Evolutionary conservation across 805 yeast species (phyloP).

Genomic region (Pichia paraexigua): DNA sequence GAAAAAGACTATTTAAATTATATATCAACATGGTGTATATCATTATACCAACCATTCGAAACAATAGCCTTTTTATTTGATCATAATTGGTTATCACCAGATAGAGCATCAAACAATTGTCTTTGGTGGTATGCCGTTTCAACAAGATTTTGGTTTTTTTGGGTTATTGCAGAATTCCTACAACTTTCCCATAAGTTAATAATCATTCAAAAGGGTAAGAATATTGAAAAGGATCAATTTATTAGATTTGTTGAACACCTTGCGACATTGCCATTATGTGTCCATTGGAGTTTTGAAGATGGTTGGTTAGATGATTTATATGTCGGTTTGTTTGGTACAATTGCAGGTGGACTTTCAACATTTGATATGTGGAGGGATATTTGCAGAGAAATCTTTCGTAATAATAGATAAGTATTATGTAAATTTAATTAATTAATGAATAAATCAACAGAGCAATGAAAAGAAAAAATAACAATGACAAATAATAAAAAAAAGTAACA

Average conservation of each 20-base stretch:
- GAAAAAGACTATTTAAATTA: constrained; percentile 9
- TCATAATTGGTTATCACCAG: constrained; percentile 24
- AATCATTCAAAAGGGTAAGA: constrained; percentile 8
- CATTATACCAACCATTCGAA: constrained; percentile 28
- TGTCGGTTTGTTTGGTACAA: constrained; percentile 31
- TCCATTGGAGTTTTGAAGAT: constrained; percentile 30
- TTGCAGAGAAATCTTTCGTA: constrained; percentile 7
- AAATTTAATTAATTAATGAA: too few relatives aligned
- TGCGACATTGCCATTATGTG: constrained; percentile 31
- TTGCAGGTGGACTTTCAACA: constrained; percentile 18
- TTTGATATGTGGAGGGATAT: constrained; percentile 17
- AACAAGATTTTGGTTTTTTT: constrained; percentile 29
- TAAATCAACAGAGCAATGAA: too few relatives aligned
- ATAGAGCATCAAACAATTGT: constrained; percentile 10
- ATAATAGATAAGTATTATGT: neutral
- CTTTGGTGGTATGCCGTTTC: constrained; percentile 27
- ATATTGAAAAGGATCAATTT: constrained; percentile 8
- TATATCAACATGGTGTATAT: constrained; percentile 11
- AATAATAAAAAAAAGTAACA: too few relatives aligned
- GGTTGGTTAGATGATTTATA: constrained; percentile 27
- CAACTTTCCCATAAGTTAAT: neutral
- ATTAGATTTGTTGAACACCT: constrained; percentile 22
- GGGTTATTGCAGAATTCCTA: constrained; percentile 27
- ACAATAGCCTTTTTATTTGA: constrained; percentile 29
- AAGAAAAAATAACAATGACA: neutral